Evolutionary conservation across 345 rosid species (phyloP), one percentile per base, ranked within the genome.

Genomic region (Carallia pectinifolia): DNA sequence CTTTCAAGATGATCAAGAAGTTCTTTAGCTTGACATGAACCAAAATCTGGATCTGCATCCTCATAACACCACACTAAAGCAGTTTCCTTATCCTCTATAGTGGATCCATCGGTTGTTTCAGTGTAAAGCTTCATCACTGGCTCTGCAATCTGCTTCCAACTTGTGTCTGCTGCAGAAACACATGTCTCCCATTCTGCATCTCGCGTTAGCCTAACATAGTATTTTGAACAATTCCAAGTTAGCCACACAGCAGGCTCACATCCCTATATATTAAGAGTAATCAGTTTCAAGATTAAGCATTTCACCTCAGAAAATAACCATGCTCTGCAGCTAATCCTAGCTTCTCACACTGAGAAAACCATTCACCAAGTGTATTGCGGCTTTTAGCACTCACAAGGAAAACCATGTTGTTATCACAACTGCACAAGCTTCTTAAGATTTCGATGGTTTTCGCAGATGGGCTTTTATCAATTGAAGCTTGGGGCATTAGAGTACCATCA

Each of bases 1-100:
- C 96, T 92, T 76, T 92, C 97, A 62, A 92, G 92, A 80, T 92
- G 97, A 74, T 92, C 93, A 10, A 92, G 87, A 76, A 92, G 97
- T 52, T 91, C 96, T 78, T 91, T 91, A 61, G 96, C 97, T 78
- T 91, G 97, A 80, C 95, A 91, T 27, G 90, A 91, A 16, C 97
- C 97, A 30, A 91, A 91, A 78, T 91, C 97, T 17, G 93, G 96
- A 67, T 92, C 97, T 2, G 97, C 97, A 81, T 89, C 97, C 70
- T 92, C 97, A 54, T 84, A 92, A 74, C 81, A 81, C 97, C 97
- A 92, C 9, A 88, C 96, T 1, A 92, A 76, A 48, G 97, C 75
- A 0, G 97, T 92, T 82, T 92, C 97, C 77, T 85, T 90, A 71
- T 92, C 90, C 82, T 92, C 96, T 6, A 92, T 87, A 52, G 91